A percentile compares a stretch with the other conserved stretches of the same genome.
Conservation (phyloP, 192 early-diverging fungal genomes). For the Coemansia sp. region DNA sequence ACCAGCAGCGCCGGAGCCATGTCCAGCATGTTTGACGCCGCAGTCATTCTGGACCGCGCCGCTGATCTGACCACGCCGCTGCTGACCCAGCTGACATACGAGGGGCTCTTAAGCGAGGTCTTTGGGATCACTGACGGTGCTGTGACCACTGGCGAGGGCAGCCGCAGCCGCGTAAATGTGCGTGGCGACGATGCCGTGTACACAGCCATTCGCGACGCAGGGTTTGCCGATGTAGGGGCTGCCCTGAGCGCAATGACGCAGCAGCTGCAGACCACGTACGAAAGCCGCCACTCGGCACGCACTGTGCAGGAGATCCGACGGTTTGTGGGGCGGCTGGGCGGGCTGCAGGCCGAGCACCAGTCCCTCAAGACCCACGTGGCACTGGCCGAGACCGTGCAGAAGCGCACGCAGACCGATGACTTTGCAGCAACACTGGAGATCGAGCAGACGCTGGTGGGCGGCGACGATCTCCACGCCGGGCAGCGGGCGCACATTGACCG, state of each 20-base stretch:
- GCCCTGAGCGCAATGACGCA: slow-evolving; percentile 80
- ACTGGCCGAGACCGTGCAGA: slow-evolving; percentile 79
- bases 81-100: slow-evolving; percentile 94
- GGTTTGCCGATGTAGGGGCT: slow-evolving; percentile 87
- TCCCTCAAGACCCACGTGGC: slow-evolving; percentile 57
- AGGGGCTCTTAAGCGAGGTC: slow-evolving; percentile 93
- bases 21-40: slow-evolving; percentile 70
- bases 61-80: slow-evolving; percentile 91
- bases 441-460: slow-evolving; percentile 66
- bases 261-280: slow-evolving; percentile 83
- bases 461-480: slow-evolving; percentile 19
- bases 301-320: slow-evolving; percentile 90
- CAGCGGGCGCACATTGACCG: slow-evolving; percentile 63
- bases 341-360: slow-evolving; percentile 83
- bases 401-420: slow-evolving; percentile 72
- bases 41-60: slow-evolving; percentile 86
- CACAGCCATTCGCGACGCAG: slow-evolving; percentile 77
- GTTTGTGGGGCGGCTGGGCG: slow-evolving; percentile 84
- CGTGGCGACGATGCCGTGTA: slow-evolving; percentile 82
- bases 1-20: slow-evolving; percentile 32
- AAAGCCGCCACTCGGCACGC: slow-evolving; percentile 84
- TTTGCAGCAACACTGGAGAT: slow-evolving; percentile 83
- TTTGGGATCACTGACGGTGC: slow-evolving; percentile 69
- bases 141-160: slow-evolving; percentile 20
- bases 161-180: slow-evolving; percentile 74